Evolutionary conservation across 495 filamentous ascomycete species (phyloP), one percentile per base, ranked within the genome.

Genomic region (Penicillium ochrochloron): DNA sequence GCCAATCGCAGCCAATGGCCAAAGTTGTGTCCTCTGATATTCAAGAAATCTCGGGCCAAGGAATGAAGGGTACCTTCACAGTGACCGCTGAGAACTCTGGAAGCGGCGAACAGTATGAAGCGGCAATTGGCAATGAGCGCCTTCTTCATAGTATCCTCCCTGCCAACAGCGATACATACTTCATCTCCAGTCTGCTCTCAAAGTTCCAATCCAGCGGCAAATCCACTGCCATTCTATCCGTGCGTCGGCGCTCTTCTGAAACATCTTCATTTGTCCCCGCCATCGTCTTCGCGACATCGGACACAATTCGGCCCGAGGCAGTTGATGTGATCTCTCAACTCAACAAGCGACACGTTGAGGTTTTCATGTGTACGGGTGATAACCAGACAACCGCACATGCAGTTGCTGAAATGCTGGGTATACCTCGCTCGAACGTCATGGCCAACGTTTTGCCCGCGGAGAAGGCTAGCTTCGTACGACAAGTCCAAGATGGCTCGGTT

Each of bases 361-460:
- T 96, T 29, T 97, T 88, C 86, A 96, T 98, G 92, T 89, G 96
- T 50, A 95, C 93, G 4, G 94, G 94, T 17, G 94, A 98, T 75
- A 83, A 83, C 66, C 70, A 76, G 46, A 80, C 60, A 41, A 83
- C 81, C n/a, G 86, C 86, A 15, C 69, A 79, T 29, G 84, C 86
- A 7, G 85, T 97, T n/a, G 94, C 91, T 1, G 75, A 80, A 4
- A 85, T 87, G 73, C 79, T 97, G 25, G 91, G 90, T 19, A 97
- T 98, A 66, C 84, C 89, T 0, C 67, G 78, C 0, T 76, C 82
- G 52, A 90, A 94, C 68, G 88, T 98, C 68, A 91, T 96, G 70
- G 95, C 94, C 41, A 92, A 91, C 50, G 91, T 97, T 2, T 84
- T 97, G 9, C 94, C 94, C 0, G 85, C 88, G 5, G 84, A 94